Base-by-base conservation (phyloP, 495 filamentous ascomycete species). In the Penicillium verhagenii region DNA sequence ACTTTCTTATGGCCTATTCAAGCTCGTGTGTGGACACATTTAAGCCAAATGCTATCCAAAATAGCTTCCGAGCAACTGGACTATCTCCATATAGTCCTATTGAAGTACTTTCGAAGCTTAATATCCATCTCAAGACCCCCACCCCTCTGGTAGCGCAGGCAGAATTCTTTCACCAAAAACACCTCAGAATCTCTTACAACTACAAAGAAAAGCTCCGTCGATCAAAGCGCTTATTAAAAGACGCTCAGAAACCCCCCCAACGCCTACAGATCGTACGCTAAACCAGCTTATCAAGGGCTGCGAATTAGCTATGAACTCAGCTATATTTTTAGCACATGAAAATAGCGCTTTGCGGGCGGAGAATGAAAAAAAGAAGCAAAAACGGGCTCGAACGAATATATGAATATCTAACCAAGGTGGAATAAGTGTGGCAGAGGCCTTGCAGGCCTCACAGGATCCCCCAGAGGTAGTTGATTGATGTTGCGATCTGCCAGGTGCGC, bases 401-500 rank as follows among this genome's bases (percentile, higher is more conserved):
- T 28, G 2, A 28, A 28, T 5, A 28, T 28, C 26, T 28, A 28
- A 28, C 6, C 1, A 28, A 28, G 26, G 6, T 28, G 6, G 1
- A 28, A 28, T 28, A 28, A 28, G 26, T 2, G 6, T 28, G 10
- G 1, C 26, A 28, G 10, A 9, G 26, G 26, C 26, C 1, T 1
- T 2, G 26, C 10, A 28, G n/a, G n/a, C n/a, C n/a, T n/a, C n/a
- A n/a, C n/a, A n/a, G n/a, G n/a, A n/a, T n/a, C n/a, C n/a, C n/a
- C n/a, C n/a, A n/a, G n/a, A n/a, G n/a, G n/a, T n/a, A n/a, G n/a
- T n/a, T n/a, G 20, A 25, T 50, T 47, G 28, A 31, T 40, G 6
- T 56, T 48, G 6, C 38, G 55, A 39, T 61, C 68, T 4, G 57
- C 60, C 0, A 72, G 48, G n/a, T 60, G 25, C 5, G 60, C 63